phyloP scores from a whole-genome alignment of 169 alveolate species.

The Eimeria falciformis region DNA sequence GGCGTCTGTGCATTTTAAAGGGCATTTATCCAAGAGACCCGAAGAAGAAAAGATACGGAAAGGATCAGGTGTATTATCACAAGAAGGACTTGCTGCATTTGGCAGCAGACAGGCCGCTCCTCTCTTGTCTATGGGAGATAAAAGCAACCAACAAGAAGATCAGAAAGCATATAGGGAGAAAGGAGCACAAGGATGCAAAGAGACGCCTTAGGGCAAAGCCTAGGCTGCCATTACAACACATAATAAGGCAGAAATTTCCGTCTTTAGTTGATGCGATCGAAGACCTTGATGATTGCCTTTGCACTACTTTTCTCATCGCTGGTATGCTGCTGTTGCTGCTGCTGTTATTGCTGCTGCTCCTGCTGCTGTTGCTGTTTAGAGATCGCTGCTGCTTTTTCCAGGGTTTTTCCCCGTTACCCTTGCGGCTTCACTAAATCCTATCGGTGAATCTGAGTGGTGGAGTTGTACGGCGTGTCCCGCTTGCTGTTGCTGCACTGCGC shows the following conservation, averaged over 20 bases:
- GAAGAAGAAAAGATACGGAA: conserved; percentile 92
- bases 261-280: conserved; percentile 96
- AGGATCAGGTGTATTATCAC: conserved; percentile 94
- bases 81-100: conserved; percentile 94
- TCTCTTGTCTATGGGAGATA: conserved; percentile 90
- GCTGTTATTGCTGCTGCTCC: not conserved
- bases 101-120: conserved; percentile 88
- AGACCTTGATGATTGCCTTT: conserved; percentile 98
- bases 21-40: conserved; percentile 99
- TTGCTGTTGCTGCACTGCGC: not conserved
- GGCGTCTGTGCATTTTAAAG: conserved; percentile 98
- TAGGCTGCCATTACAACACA: conserved; percentile 93
- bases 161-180: conserved; percentile 91
- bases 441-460: too few species aligned
- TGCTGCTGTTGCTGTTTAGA: too few species aligned
- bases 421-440: not conserved
- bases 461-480: too few species aligned
- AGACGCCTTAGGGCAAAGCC: conserved; percentile 91
- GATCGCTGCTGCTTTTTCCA: not conserved
- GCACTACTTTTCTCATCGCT: conserved; percentile 95
- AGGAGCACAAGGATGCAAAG: conserved; percentile 91
- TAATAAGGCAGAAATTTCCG: conserved; percentile 93
- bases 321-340: conserved; percentile 77
- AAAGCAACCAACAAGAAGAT: conserved; percentile 93
- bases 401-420: not conserved